Evolutionary conservation across 768 basidiomycete species (phyloP).

Genomic region (Kwoniella heveanensis): DNA sequence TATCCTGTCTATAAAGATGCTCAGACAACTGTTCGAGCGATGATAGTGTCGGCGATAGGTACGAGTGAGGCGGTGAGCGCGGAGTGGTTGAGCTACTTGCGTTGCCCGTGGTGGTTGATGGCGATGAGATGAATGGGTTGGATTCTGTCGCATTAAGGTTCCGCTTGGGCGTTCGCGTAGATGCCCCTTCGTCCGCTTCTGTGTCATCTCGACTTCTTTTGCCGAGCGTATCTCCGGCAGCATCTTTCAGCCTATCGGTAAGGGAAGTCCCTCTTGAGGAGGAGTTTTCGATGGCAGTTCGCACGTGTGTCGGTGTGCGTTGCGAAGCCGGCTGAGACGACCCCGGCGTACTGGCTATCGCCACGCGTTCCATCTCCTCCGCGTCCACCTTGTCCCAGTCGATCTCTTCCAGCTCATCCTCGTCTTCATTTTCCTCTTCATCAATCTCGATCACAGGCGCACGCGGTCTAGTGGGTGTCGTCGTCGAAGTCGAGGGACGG

Average conservation of each 20-base stretch:
- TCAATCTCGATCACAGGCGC: conserved; percentile 4
- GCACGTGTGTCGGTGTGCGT: conserved; percentile 1
- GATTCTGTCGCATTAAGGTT: not conserved
- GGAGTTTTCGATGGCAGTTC: conserved; percentile 1
- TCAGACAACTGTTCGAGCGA: conserved; percentile 35
- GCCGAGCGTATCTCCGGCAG: conserved; percentile 22
- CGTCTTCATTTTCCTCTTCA: conserved; percentile 24
- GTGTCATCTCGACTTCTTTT: conserved; percentile 33
- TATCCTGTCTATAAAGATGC: conserved; percentile 41
- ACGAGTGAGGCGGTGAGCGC: conserved; percentile 25
- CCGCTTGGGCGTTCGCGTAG: conserved; percentile 27
- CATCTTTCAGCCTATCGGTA: conserved; percentile 25
- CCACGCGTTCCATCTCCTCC: conserved; percentile 41
- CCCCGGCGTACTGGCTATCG: conserved; percentile 37
- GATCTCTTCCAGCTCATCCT: conserved; percentile 32
- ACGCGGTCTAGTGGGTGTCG: not conserved
- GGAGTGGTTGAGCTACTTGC: conserved; percentile 5
- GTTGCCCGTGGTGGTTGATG: not conserved
- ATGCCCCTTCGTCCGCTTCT: conserved; percentile 8
- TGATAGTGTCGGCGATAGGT: conserved; percentile 28
- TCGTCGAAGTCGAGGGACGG: not conserved
- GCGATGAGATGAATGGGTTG: conserved; percentile 34
- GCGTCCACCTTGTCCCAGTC: conserved; percentile 48
- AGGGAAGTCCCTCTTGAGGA: conserved; percentile 7
- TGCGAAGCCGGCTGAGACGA: conserved; percentile 30